phyloP scores from a whole-genome alignment of 345 rosid species.

The Acer yangbiense region DNA sequence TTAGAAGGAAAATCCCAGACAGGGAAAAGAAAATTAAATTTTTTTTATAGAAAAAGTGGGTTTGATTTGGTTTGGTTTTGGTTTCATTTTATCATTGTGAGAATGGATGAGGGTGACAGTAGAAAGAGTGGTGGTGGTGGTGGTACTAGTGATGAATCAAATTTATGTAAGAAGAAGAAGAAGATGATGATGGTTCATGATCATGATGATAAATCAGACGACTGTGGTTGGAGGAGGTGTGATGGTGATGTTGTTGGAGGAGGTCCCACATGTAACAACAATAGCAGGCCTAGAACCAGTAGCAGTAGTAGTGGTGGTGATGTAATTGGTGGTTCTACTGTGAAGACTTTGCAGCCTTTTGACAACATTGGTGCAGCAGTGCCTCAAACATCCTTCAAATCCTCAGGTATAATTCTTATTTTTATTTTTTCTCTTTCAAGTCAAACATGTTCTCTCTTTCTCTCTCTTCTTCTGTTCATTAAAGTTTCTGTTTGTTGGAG shows the following conservation, averaged over 20 bases:
- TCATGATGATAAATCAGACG: slow-evolving; percentile 23
- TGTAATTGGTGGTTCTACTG: slow-evolving; percentile 14
- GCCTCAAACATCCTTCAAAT: slow-evolving; percentile 32
- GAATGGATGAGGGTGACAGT: slow-evolving; percentile 29
- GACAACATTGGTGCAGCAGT: slow-evolving; percentile 15
- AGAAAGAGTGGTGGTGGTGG: slow-evolving; percentile 4
- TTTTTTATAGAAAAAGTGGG: background rate
- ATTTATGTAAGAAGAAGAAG: slow-evolving; percentile 14
- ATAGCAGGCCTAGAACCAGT: slow-evolving; percentile 13
- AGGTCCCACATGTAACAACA: slow-evolving; percentile 34
- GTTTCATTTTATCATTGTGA: background rate
- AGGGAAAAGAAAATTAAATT: slow-evolving; percentile 3
- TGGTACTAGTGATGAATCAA: slow-evolving; percentile 33
- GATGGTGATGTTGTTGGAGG: background rate
- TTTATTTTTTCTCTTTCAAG: slow-evolving; percentile 1
- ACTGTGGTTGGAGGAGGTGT: background rate
- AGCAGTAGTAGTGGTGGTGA: slow-evolving; percentile 9
- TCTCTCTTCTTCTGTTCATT: background rate
- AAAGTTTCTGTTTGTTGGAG: slow-evolving; percentile 6
- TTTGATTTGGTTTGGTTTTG: background rate
- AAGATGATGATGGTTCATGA: slow-evolving; percentile 28
- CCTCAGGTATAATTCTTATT: slow-evolving; percentile 31
- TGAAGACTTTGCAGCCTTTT: slow-evolving; percentile 36
- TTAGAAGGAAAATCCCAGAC: slow-evolving; percentile 5
- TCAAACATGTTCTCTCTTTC: slow-evolving; percentile 14